A percentile compares a stretch with the other conserved stretches of the same genome.
Conservation (phyloP, 1,284 basidiomycete species). For the Tilletia indica region DNA sequence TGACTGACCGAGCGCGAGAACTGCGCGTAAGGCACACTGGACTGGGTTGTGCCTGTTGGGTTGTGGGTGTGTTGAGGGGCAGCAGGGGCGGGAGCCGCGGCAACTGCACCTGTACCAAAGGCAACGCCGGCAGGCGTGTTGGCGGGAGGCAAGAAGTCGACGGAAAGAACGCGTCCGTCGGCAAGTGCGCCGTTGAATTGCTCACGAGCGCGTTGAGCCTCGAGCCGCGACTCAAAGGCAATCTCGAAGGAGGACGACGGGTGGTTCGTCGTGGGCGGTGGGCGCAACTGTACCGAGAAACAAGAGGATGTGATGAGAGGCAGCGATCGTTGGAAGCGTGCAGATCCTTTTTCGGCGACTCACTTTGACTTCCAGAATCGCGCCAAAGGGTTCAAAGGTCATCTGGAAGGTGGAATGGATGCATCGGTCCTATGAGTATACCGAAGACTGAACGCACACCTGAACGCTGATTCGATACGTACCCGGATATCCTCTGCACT, state of each 20-base stretch:
- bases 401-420: conserved; percentile 21
- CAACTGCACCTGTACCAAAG: neutral
- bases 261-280: conserved; percentile 38
- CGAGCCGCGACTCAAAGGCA: conserved; percentile 36
- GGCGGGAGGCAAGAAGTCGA: conserved; percentile 19
- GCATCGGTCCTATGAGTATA: neutral
- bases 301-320: neutral
- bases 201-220: conserved; percentile 39
- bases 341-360: neutral
- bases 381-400: conserved; percentile 48
- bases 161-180: conserved; percentile 48
- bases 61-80: conserved; percentile 6
- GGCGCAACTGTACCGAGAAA: conserved; percentile 23
- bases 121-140: neutral
- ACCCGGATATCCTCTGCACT: conserved; percentile 45
- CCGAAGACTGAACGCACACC: neutral
- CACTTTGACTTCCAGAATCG: conserved; percentile 39
- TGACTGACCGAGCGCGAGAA: conserved; percentile 16
- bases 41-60: conserved; percentile 9
- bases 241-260: conserved; percentile 47
- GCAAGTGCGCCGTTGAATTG: conserved; percentile 51
- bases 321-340: neutral
- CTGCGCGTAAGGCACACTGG: conserved; percentile 14
- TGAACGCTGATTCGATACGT: neutral
- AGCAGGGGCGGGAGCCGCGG: neutral